phyloP scores from a whole-genome alignment of 78 protist genomes.

The Dictyostelium brefeldianum region DNA sequence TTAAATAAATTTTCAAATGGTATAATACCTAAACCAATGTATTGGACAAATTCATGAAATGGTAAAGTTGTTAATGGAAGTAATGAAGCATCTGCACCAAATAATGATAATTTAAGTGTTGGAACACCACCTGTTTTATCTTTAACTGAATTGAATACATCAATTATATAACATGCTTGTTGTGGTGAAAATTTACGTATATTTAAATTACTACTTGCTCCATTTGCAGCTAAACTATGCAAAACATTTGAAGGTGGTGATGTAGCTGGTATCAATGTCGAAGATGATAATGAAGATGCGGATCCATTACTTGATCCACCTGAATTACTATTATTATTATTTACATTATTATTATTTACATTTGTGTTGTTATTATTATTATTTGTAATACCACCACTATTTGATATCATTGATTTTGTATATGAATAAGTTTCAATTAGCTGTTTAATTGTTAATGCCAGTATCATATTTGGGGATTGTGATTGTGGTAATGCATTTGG shows the following conservation, averaged over 20 bases:
- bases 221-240: neutral
- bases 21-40: conserved; percentile 40
- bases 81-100: conserved; percentile 68
- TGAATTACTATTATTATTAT: neutral
- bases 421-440: conserved; percentile 36
- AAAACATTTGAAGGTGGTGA: neutral
- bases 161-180: conserved; percentile 54
- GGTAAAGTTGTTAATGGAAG: conserved; percentile 70
- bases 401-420: conserved; percentile 24
- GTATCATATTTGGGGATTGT: conserved; percentile 3
- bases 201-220: neutral
- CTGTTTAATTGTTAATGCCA: conserved; percentile 10
- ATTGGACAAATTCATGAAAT: conserved; percentile 79
- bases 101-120: conserved; percentile 38
- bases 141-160: conserved; percentile 55
- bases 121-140: conserved; percentile 74
- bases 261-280: neutral
- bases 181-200: conserved; percentile 46
- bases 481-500: conserved; percentile 30
- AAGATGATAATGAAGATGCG: neutral
- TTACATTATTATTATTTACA: neutral
- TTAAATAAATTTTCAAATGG: conserved; percentile 54
- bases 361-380: neutral
- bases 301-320: neutral
- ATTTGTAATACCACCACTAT: neutral